These are phyloP conservation scores for Spongispora temasekensis DNA, from an alignment of 1,284 basidiomycete genomes.

Conservation along the genomic window DNA sequence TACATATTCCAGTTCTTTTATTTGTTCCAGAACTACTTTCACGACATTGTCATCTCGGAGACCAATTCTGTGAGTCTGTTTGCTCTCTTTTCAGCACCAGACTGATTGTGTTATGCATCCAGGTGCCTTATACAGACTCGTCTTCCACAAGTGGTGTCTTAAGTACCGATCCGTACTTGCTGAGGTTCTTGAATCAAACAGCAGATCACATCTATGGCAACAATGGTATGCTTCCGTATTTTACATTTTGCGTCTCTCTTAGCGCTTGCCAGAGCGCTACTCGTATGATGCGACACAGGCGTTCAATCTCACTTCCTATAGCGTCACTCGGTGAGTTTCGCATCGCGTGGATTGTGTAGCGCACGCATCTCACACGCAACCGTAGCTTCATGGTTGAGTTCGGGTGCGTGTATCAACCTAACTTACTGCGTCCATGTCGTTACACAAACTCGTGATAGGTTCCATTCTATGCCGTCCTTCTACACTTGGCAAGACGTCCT, in stretches of 20 bases:
- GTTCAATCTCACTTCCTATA: conserved; percentile 46
- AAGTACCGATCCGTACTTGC: conserved; percentile 36
- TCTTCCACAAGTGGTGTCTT: conserved; percentile 58
- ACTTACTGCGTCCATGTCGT: background rate
- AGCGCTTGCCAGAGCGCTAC: conserved; percentile 46
- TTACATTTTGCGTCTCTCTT: background rate
- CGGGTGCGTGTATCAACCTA: no score
- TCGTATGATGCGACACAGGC: conserved; percentile 50
- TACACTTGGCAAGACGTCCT: conserved; percentile 53
- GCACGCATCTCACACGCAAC: background rate
- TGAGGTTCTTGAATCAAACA: conserved; percentile 55
- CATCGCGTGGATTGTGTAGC: background rate
- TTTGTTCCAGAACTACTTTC: conserved; percentile 55
- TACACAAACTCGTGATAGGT: conserved; percentile 36
- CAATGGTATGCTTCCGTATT: conserved; percentile 37
- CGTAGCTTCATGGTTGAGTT: background rate
- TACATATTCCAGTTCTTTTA: conserved; percentile 46
- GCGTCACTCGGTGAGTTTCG: conserved; percentile 44
- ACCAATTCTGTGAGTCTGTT: conserved; percentile 46
- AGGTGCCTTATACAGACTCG: conserved; percentile 64
- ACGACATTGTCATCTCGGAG: conserved; percentile 26
- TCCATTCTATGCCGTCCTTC: conserved; percentile 51
- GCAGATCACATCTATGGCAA: conserved; percentile 60
- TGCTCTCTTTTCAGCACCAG: background rate
- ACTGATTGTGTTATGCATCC: background rate